Evolutionary conservation across 768 basidiomycete genomes (phyloP), one percentile per base, ranked within the genome.

Genomic region (Multifurca ochricompacta): DNA sequence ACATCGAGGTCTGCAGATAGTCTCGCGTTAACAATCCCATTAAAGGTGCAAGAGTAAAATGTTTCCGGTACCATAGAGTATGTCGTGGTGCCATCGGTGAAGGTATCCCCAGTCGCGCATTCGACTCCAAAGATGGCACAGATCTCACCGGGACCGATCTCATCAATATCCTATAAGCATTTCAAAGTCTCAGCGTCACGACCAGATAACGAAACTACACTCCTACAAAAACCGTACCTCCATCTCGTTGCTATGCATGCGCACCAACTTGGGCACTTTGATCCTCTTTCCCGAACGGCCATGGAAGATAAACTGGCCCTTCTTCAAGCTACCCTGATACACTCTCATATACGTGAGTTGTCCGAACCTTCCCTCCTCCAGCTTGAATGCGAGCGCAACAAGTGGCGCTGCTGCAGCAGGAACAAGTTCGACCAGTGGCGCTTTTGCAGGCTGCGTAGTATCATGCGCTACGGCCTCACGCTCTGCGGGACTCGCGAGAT

Each of bases 201-300:
- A 3, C n/a, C 39, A 16, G 21, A 25, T 16, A n/a, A 40, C 23
- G 10, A 27, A n/a, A 25, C 25, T 34, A 50, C 39, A 4, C 6
- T 4, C 30, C 6, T 0, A 13, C 31, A 1, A 35, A 6, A 3
- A 65, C 77, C n/a, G 34, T 47, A 89, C 90, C 82, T 99, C 96
- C 96, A 98, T 97, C 70, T 99, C 95, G 60, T 98, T 90, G 68
- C 87, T 89, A 69, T 99, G 96, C 96, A 99, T 95, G 54, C 92
- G 80, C 53, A 98, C 96, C 60, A 99, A 73, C 35, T 94, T 79
- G 2, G 96, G 94, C 10, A 99, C 90, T 71, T 98, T 97, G 70
- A 96, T 87, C 71, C 85, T 91, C 78, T 97, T 99, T 41, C 94
- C 95, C 19, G 93, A 92, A 36, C 94, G 77, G 8, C 88, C 91